A percentile compares a stretch with the other conserved stretches of the same genome.
Evolutionary conservation across 306 rosid genomes (phyloP).

Genomic region (Styphnolobium japonicum): DNA sequence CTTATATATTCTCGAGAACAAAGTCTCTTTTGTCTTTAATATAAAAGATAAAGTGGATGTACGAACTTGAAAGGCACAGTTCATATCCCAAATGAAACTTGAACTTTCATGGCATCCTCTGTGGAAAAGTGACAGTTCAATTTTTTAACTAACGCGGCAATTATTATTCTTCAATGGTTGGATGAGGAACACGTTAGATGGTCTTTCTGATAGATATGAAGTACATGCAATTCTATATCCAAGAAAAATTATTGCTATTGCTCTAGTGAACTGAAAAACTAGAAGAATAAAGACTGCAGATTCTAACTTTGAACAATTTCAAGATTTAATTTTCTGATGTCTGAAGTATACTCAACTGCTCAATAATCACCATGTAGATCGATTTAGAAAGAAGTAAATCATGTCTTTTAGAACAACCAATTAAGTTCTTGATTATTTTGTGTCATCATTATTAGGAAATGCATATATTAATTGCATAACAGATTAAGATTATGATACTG

Average conservation of each 20-base stretch:
- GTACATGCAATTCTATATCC: background rate
- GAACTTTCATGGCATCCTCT: constrained; percentile 16
- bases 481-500: background rate
- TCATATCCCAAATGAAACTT: constrained; percentile 14
- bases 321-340: constrained; percentile 12
- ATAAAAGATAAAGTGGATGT: constrained; percentile 30
- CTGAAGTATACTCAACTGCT: constrained; percentile 16
- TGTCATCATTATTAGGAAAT: background rate
- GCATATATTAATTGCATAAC: background rate
- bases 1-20: background rate
- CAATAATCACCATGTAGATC: constrained; percentile 10
- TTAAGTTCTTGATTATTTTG: constrained; percentile 13
- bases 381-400: background rate
- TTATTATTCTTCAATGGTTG: background rate
- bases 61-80: constrained; percentile 30
- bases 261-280: background rate
- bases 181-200: background rate
- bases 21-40: constrained; percentile 22
- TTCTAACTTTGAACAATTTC: constrained; percentile 17
- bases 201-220: background rate
- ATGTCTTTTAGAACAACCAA: background rate
- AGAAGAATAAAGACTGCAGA: background rate
- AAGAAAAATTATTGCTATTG: background rate
- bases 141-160: background rate
- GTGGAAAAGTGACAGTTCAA: constrained; percentile 24